These are phyloP conservation scores for Zymoseptoria pseudotritici DNA, from an alignment of 2,329 filamentous ascomycete genomes.

Conservation along the genomic window DNA sequence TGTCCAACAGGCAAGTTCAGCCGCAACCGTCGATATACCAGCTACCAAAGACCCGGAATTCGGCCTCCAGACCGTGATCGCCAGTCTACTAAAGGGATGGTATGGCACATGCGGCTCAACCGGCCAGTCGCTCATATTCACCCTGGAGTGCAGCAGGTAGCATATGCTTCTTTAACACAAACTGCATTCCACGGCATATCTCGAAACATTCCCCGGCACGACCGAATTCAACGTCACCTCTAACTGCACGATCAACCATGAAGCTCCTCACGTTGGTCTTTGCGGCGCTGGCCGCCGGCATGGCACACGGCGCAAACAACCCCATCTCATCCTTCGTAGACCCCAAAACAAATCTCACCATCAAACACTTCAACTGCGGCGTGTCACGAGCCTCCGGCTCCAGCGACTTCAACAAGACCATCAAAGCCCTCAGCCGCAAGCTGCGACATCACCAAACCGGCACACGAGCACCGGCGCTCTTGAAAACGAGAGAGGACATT, in stretches of 20 bases:
- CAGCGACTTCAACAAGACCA: constrained; percentile 33
- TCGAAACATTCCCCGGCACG: constrained; percentile 13
- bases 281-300: constrained; percentile 12
- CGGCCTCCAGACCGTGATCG: constrained; percentile 1
- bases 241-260: constrained; percentile 14
- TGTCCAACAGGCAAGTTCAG: constrained; percentile 7
- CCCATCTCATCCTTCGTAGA: constrained; percentile 22
- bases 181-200: constrained; percentile 8
- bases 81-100: constrained; percentile 2
- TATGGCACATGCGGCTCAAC: neutral
- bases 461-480: constrained; percentile 23
- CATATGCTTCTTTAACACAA: neutral
- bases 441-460: constrained; percentile 11
- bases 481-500: constrained; percentile 17
- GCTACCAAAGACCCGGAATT: neutral
- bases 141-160: neutral
- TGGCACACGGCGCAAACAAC: constrained; percentile 9
- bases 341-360: constrained; percentile 19
- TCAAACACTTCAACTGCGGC: constrained; percentile 38
- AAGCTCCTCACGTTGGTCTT: constrained; percentile 18
- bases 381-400: constrained; percentile 32
- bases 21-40: constrained; percentile 12
- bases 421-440: constrained; percentile 29
- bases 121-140: constrained; percentile 1
- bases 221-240: constrained; percentile 4